Percentiles rank a stretch among this genome's conserved stretches.
These are phyloP conservation scores for Chlamydomonas incerta DNA, from an alignment of 139 green algal genomes.

Conservation along the genomic window DNA sequence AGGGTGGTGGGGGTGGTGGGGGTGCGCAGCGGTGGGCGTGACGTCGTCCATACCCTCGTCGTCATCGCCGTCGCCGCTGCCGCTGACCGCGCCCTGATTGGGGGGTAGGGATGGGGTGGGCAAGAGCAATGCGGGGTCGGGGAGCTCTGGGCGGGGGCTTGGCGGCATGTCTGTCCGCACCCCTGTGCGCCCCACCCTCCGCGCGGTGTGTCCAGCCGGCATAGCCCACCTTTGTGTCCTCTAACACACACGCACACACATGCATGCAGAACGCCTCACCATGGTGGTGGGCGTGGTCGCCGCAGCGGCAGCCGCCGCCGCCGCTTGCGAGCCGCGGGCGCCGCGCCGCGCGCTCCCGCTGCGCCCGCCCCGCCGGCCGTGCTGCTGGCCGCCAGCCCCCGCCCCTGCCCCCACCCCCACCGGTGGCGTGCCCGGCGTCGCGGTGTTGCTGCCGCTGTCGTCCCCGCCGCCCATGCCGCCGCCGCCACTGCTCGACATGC, in stretches of 20 bases:
- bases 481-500: neutral
- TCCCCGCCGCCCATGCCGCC: neutral
- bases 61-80: too few relatives aligned
- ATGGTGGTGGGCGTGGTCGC: too few relatives aligned
- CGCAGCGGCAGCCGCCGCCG: neutral
- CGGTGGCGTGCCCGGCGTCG: neutral
- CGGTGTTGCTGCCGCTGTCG: slow-evolving; percentile 5
- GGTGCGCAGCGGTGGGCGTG: slow-evolving; percentile 1
- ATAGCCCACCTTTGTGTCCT: too few relatives aligned
- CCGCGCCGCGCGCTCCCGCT: neutral
- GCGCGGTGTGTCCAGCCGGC: too few relatives aligned
- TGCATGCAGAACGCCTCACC: too few relatives aligned
- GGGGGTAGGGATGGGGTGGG: too few relatives aligned
- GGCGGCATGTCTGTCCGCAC: too few relatives aligned
- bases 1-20: neutral
- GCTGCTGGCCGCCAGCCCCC: neutral
- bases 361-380: neutral
- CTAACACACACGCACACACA: too few relatives aligned
- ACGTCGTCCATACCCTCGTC: slow-evolving; percentile 34
- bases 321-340: too few relatives aligned
- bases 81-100: neutral
- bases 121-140: too few relatives aligned
- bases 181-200: too few relatives aligned
- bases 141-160: too few relatives aligned
- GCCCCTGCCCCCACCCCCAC: neutral